These are phyloP conservation scores for Crithidia fasciculata DNA, from an alignment of 208 protist genomes.

Conservation along the genomic window DNA sequence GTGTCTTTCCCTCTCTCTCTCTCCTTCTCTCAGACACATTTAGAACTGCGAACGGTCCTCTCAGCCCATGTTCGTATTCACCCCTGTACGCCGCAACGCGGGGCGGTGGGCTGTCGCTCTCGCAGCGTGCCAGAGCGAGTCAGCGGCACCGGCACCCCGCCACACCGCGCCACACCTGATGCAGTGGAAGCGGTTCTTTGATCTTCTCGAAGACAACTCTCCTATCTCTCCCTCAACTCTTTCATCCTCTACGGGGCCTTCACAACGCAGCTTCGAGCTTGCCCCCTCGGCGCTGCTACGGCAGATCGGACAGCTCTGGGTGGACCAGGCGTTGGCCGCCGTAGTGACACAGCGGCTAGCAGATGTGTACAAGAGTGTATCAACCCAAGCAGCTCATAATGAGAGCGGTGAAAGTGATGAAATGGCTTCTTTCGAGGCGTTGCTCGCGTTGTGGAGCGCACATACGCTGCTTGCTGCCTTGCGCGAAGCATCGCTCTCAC, in stretches of 20 bases:
- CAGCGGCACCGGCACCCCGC: too few relatives aligned
- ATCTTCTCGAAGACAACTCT: neutral
- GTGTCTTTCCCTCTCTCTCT: too few relatives aligned
- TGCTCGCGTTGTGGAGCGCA: constrained; percentile 31
- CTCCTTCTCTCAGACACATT: too few relatives aligned
- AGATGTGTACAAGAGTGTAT: constrained; percentile 19
- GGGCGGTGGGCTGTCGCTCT: neutral
- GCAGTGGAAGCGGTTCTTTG: neutral
- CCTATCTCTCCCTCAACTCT: neutral
- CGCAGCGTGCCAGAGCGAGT: neutral
- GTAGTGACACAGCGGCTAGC: constrained; percentile 1
- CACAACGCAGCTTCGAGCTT: neutral
- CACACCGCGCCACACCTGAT: neutral
- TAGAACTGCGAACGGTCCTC: too few relatives aligned
- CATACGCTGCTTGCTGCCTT: constrained; percentile 17
- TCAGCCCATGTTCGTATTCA: too few relatives aligned
- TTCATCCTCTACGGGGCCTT: neutral
- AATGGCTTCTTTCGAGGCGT: constrained; percentile 7
- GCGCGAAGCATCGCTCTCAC: neutral
- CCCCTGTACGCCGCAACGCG: neutral
- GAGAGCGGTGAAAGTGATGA: neutral
- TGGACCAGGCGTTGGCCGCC: constrained; percentile 8
- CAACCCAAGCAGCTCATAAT: too few relatives aligned
- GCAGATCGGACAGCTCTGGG: constrained; percentile 25
- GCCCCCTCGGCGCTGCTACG: constrained; percentile 9